Percentiles rank a stretch among this genome's conserved stretches.
These are phyloP conservation scores for Casaregolazyma lundiana DNA, from an alignment of 1,139 yeast genomes.

Conservation along the genomic window DNA sequence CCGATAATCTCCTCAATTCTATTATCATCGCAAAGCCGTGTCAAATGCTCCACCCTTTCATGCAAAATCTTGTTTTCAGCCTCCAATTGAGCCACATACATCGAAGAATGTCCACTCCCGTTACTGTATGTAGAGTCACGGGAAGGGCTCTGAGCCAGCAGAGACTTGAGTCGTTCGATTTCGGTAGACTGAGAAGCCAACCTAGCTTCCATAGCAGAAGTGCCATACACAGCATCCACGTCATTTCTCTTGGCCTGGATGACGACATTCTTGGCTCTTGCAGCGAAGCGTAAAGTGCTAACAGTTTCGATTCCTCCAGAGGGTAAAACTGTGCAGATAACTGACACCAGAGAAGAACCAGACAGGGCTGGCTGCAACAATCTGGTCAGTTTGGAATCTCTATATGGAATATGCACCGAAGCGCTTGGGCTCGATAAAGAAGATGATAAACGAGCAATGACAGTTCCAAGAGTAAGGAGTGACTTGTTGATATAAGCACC, in stretches of 20 bases:
- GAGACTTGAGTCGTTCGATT: slow-evolving; percentile 3
- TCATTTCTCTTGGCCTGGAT: slow-evolving; percentile 58
- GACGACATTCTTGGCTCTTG: slow-evolving; percentile 82
- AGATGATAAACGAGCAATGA: slow-evolving; percentile 60
- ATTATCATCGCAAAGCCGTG: slow-evolving; percentile 56
- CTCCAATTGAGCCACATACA: slow-evolving; percentile 44
- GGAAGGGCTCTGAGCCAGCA: slow-evolving; percentile 4
- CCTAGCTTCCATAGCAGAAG: slow-evolving; percentile 35
- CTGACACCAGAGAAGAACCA: slow-evolving; percentile 80
- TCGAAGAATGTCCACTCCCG: slow-evolving; percentile 5
- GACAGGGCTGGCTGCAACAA: slow-evolving; percentile 86
- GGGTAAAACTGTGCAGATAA: slow-evolving; percentile 78
- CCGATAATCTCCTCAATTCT: slow-evolving; percentile 44
- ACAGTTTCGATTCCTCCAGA: slow-evolving; percentile 71
- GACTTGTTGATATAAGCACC: slow-evolving; percentile 92
- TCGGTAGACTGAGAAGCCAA: slow-evolving; percentile 23
- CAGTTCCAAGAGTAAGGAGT: slow-evolving; percentile 81
- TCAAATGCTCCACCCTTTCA: slow-evolving; percentile 66
- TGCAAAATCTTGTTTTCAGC: slow-evolving; percentile 59
- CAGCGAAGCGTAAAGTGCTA: slow-evolving; percentile 86
- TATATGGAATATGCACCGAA: slow-evolving; percentile 71
- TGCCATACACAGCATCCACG: slow-evolving; percentile 4
- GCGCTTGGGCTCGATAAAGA: slow-evolving; percentile 21
- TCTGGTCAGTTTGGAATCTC: slow-evolving; percentile 88
- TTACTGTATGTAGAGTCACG: background rate